Evolutionary conservation across 805 yeast genomes (phyloP).

Genomic region (Saturnispora diversa): DNA sequence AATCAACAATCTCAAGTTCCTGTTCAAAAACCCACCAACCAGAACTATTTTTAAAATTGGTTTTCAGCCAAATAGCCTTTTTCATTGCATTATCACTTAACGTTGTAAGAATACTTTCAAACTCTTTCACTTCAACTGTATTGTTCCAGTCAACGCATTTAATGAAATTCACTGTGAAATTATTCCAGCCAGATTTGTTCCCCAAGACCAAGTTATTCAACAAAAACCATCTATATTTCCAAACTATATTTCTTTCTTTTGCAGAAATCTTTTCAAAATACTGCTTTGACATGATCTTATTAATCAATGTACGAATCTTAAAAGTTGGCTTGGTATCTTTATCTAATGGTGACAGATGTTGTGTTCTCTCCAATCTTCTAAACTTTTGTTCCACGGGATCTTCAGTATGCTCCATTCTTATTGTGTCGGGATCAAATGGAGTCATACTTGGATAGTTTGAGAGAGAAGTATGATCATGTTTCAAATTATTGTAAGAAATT

Average conservation of each 20-base stretch:
- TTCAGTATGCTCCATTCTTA: constrained; percentile 33
- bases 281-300: constrained; percentile 62
- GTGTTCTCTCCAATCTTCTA: constrained; percentile 74
- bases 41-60: not conserved
- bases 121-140: constrained; percentile 70
- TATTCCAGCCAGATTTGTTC: constrained; percentile 30
- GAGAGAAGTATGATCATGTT: constrained; percentile 1
- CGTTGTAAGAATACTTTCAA: constrained; percentile 38
- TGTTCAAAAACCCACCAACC: constrained; percentile 26
- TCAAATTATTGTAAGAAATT: constrained; percentile 20
- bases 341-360: constrained; percentile 69
- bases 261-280: constrained; percentile 77
- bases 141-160: constrained; percentile 87
- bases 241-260: constrained; percentile 75
- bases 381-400: constrained; percentile 89
- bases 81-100: constrained; percentile 14
- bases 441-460: constrained; percentile 14
- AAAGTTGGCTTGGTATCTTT: constrained; percentile 85
- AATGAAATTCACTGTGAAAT: constrained; percentile 51
- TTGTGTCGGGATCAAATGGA: constrained; percentile 65
- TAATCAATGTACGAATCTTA: constrained; percentile 65
- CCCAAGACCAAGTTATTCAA: constrained; percentile 41
- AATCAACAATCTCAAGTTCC: constrained; percentile 31
- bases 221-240: constrained; percentile 84
- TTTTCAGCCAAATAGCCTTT: constrained; percentile 4